These are phyloP conservation scores for Lanmaoa pseudosensibilis DNA, from an alignment of 768 basidiomycete species.

Conservation along the genomic window DNA sequence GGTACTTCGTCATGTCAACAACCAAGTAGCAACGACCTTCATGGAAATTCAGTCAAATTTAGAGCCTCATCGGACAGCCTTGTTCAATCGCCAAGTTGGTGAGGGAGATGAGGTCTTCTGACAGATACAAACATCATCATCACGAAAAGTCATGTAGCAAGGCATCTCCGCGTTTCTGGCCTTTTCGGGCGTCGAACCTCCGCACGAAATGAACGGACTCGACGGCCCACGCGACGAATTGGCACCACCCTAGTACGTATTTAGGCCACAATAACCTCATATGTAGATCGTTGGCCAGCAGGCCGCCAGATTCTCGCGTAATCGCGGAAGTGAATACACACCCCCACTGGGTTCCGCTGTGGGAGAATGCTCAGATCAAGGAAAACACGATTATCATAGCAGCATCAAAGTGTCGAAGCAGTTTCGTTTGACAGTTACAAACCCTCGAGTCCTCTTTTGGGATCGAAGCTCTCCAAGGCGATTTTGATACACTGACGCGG, in stretches of 20 bases:
- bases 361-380: conserved; percentile 5
- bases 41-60: conserved; percentile 16
- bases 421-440: background rate
- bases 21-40: conserved; percentile 1
- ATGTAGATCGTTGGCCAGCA: conserved; percentile 22
- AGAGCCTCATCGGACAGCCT: conserved; percentile 10
- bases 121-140: conserved; percentile 2
- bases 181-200: conserved; percentile 30
- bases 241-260: conserved; percentile 17
- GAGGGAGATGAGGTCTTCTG: conserved; percentile 23
- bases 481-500: conserved; percentile 1
- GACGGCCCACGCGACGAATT: conserved; percentile 20
- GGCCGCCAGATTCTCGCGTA: conserved; percentile 23
- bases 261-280: conserved; percentile 18
- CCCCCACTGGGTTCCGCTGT: conserved; percentile 3
- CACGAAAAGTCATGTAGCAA: conserved; percentile 15
- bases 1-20: conserved; percentile 24
- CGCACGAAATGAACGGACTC: conserved; percentile 32
- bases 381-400: conserved; percentile 1
- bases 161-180: conserved; percentile 30
- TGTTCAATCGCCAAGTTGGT: background rate
- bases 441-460: background rate
- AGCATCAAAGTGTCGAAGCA: background rate
- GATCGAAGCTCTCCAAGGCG: conserved; percentile 5
- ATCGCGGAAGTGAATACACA: conserved; percentile 30